Base-by-base conservation (phyloP, 1,139 yeast species). In the Kodamaea derodonti region DNA sequence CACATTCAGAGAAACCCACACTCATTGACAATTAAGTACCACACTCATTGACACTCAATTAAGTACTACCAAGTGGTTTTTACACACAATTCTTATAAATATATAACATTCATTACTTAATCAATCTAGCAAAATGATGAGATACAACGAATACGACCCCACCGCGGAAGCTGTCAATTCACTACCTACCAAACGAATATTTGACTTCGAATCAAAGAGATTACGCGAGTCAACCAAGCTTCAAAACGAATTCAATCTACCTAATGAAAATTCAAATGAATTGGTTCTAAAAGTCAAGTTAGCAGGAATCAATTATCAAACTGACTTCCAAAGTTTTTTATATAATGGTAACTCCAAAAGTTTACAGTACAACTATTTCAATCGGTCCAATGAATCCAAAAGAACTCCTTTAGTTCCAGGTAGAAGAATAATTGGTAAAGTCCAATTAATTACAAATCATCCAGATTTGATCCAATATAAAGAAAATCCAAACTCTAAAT, bases 181-280 rank as follows among this genome's bases (percentile, higher is more conserved):
- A 10, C 42, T 61, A 5, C 65, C 67, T 6, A 52, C 49, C 9
- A 60, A 60, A 36, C 58, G 65, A 45, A 46, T 58, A 42, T 60
- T 48, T 34, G 60, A 62, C 38, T 46, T 49, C 27, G 36, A 42
- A 16, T 31, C 42, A 14, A 35, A 34, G n/a, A 38, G 47, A 29
- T 36, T 65, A 13, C 45, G 54, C 16, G 65, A 64, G 37, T 37
- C 52, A 6, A 58, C 65, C 10, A 61, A 58, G 39, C 48, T 62
- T 15, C 61, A 60, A 14, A 46, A 49, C 30, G 66, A 61, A 32
- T 51, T 55, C 24, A 48, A 47, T 10, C 31, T 41, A 13, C 26
- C 39, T 17, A 37, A 45, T 9, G 35, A 34, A 16, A 30, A 39
- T 18, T 45, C 42, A 25, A 49, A 56, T 27, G 65, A 58, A 33